A percentile compares a stretch with the other conserved stretches of the same genome.
Conservation (phyloP, 441 rosid genomes). For the Cnidoscolus chayamansa region DNA sequence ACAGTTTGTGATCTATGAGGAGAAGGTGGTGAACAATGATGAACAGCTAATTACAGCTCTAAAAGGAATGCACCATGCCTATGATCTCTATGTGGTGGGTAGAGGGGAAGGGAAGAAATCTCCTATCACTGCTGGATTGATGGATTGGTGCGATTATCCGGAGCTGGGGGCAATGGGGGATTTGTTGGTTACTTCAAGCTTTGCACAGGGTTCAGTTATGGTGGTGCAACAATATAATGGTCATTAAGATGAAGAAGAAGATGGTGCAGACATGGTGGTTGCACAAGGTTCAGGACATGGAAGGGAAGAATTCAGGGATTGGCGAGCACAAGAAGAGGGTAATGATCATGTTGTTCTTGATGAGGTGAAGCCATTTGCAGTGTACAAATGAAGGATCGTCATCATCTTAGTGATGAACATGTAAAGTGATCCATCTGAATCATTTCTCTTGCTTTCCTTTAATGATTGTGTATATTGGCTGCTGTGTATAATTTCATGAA, state of each 20-base stretch:
- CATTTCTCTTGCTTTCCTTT: not conserved
- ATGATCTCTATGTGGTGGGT: slow-evolving; percentile 38
- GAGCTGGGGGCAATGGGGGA: slow-evolving; percentile 44
- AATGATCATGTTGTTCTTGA: slow-evolving; percentile 7
- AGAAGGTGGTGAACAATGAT: slow-evolving; percentile 30
- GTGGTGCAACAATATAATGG: slow-evolving; percentile 32
- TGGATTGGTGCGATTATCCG: slow-evolving; percentile 41
- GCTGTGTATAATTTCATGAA: not conserved
- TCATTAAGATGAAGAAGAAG: not conserved
- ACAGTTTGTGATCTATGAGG: slow-evolving; percentile 20
- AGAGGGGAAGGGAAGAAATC: slow-evolving; percentile 31
- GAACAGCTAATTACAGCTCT: slow-evolving; percentile 29
- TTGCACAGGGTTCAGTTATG: slow-evolving; percentile 30
- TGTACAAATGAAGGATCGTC: slow-evolving; percentile 1
- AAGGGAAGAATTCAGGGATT: not conserved
- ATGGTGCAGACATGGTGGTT: not conserved
- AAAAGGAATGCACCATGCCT: slow-evolving; percentile 17
- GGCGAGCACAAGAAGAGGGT: not conserved
- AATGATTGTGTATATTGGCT: not conserved
- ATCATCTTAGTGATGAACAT: not conserved
- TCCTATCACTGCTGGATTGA: slow-evolving; percentile 29
- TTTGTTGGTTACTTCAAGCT: slow-evolving; percentile 28
- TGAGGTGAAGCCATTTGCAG: slow-evolving; percentile 22
- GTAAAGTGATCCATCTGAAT: not conserved
- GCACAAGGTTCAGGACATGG: not conserved